phyloP scores from a whole-genome alignment of 768 basidiomycete species.

The Leucosporidium creatinivorum region DNA sequence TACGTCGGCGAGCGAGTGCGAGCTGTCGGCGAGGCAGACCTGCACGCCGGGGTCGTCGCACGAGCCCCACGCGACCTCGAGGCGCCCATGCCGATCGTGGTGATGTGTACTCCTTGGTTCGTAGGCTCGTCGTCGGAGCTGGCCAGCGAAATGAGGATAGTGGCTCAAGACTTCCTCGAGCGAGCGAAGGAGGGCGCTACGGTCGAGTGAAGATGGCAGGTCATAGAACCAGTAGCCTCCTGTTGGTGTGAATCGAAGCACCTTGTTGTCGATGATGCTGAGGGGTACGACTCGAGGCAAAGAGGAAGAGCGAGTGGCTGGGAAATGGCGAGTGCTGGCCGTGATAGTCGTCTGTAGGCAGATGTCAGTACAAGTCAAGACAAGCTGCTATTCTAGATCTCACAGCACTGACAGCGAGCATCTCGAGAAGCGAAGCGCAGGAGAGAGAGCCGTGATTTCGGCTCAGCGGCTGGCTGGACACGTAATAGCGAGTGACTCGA shows the following conservation, averaged over 20 bases:
- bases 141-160: neutral
- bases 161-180: neutral
- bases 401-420: too few relatives aligned
- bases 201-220: neutral
- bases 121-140: neutral
- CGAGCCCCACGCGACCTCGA: neutral
- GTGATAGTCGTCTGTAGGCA: too few relatives aligned
- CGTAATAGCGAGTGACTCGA: too few relatives aligned
- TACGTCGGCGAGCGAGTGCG: neutral
- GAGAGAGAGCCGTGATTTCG: too few relatives aligned
- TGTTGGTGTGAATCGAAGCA: neutral
- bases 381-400: too few relatives aligned
- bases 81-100: neutral
- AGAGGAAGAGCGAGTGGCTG: constrained; percentile 13
- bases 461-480: too few relatives aligned
- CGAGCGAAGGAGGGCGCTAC: neutral
- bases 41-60: neutral
- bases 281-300: constrained; percentile 6
- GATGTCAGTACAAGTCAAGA: too few relatives aligned
- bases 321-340: too few relatives aligned
- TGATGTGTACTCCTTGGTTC: neutral
- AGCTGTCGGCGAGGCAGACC: neutral
- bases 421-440: too few relatives aligned
- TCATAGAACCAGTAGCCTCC: neutral
- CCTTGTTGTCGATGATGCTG: neutral